Evolutionary conservation across 2,329 filamentous ascomycete species (phyloP).

Genomic region (Aspergillus persii): DNA sequence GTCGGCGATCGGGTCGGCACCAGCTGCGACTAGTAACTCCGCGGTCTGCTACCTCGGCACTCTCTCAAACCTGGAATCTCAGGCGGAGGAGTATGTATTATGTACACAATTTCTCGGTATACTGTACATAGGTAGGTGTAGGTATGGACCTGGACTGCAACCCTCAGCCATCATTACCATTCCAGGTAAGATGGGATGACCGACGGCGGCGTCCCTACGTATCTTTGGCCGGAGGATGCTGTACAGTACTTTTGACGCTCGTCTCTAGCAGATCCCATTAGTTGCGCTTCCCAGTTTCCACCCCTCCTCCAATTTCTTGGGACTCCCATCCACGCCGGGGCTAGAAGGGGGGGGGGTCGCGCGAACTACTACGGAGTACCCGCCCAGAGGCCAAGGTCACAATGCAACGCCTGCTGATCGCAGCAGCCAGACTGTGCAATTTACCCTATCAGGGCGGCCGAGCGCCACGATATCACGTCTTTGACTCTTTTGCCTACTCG

Average conservation of each 20-base stretch:
- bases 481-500: neutral
- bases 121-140: no score
- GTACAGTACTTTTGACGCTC: conserved; percentile 14
- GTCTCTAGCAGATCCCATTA: conserved; percentile 13
- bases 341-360: conserved; percentile 1
- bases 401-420: conserved; percentile 18
- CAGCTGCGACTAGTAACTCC: neutral
- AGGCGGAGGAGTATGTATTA: no score
- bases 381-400: conserved; percentile 4
- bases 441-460: conserved; percentile 18
- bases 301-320: conserved; percentile 3
- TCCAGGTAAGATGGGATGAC: neutral
- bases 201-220: neutral
- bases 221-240: neutral
- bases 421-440: conserved; percentile 8
- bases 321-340: conserved; percentile 3
- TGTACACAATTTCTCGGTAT: no score
- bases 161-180: neutral
- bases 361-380: conserved; percentile 3
- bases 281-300: neutral
- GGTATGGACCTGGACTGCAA: neutral
- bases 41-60: no score
- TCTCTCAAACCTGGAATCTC: no score
- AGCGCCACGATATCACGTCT: conserved; percentile 13
- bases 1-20: conserved; percentile 19